Evolutionary conservation across 106 monocot species (phyloP), one percentile per base, ranked within the genome.

Genomic region (Apostasia ramifera): DNA sequence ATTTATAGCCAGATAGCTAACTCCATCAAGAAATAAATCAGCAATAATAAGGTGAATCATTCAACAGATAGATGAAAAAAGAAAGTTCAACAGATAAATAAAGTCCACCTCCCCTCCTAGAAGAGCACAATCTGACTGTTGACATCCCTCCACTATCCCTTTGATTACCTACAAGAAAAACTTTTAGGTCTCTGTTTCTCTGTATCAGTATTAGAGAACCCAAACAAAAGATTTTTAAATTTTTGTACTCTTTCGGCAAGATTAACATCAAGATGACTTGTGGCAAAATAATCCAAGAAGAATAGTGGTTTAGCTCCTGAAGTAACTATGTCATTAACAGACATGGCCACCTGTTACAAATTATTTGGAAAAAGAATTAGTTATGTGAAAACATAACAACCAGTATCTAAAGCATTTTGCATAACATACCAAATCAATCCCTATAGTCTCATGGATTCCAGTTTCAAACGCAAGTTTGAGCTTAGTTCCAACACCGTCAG

Each of bases 391-490:
- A 10, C 11, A 55, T 38, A 5, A 44, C 1, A 1, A 59, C 8
- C 8, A 52, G 15, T 10, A 55, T 46, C 2, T 4, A 62, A 39
- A 67, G 48, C 6, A 68, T 73, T 26, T 5, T 44, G 41, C 8
- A 58, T 4, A 8, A 0, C 37, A 46, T 87, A 97, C 95, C 86
- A 97, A 72, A 77, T 97, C 95, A 77, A 92, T 89, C 44, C 95
- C 95, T 75, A 97, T 97, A 40, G 92, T 97, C 53, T 87, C 87
- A 78, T 97, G 95, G 38, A 92, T 92, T 54, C 89, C 92, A 45
- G 86, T 92, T 78, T 97, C 95, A 79, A 97, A 97, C 50, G 95
- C 95, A 81, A 97, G 95, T 65, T 92, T 97, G 38, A 97, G 82
- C 69, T 92, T 97, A 4, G 95, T 97, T 53, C 95, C 95, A 11